Evolutionary conservation across 2,329 filamentous ascomycete genomes (phyloP), one percentile per base, ranked within the genome.

Genomic region (Aspergillus flavus): DNA sequence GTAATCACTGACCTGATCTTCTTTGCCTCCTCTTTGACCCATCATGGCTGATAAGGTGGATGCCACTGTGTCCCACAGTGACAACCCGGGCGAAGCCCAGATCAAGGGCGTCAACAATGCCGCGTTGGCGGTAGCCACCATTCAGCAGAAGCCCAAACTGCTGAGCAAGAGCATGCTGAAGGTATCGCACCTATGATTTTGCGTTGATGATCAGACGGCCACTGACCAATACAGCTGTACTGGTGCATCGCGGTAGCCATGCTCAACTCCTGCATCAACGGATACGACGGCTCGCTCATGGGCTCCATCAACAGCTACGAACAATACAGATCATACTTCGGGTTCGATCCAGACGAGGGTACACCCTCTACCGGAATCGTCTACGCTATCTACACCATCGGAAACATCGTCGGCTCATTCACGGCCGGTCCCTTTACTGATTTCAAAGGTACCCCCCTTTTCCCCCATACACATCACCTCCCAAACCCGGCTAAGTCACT

Each of bases 221-320:
- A 12, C 48, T 52, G 26, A 52, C 19, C 48, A 3, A n/a, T 52
- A 32, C 19, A 81, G 79, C 72, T 82, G 19, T 82, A 82, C 64
- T 64, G 74, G 34, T 78, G 75, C 64, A 72, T 82, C 39, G 72
- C 79, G 32, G 69, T 82, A 26, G 80, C 80, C 11, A 81, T 78
- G 6, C 71, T 82, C 28, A 81, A 81, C 66, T 80, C 79, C 0
- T 80, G 78, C 61, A 80, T 82, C 65, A 83, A 82, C 65, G 81
- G 81, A 32, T 83, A 82, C 64, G 81, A 83, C 68, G 80, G 81
- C n/a, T 81, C 78, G 10, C 70, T 84, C 6, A 84, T 84, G 82
- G 79, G 78, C 45, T 78, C 77, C 5, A 83, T 84, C 69, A 83
- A 83, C 68, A 78, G 76, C 30, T 81, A 82, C 63, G 65, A 69